Conservation (phyloP, 225 moss, liverwort and hornwort genomes). For the Climacium dendroides region DNA sequence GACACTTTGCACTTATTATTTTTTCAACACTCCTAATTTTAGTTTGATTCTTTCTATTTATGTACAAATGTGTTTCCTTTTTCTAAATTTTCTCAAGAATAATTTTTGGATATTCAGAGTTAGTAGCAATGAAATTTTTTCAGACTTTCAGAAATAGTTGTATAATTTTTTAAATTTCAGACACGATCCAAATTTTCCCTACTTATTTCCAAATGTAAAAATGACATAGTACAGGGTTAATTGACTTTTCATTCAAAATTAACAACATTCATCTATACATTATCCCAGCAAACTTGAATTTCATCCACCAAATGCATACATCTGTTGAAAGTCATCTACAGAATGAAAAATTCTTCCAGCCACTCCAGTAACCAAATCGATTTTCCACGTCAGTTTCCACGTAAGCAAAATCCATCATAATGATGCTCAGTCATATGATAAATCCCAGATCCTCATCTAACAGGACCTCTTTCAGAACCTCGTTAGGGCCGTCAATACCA, state of each 20-base stretch:
- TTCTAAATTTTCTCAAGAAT: too few relatives aligned
- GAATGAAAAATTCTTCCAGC: neutral
- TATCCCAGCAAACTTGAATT: neutral
- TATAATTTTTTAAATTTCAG: too few relatives aligned
- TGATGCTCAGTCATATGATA: neutral
- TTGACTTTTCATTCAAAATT: neutral
- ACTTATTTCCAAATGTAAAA: too few relatives aligned
- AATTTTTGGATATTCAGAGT: too few relatives aligned
- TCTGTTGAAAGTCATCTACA: neutral
- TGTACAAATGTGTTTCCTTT: too few relatives aligned
- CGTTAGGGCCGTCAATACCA: neutral
- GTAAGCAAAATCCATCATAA: neutral
- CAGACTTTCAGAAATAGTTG: too few relatives aligned
- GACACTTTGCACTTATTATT: too few relatives aligned
- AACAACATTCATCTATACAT: neutral
- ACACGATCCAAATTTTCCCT: too few relatives aligned
- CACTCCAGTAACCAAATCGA: neutral
- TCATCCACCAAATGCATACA: too few relatives aligned
- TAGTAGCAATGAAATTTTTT: too few relatives aligned
- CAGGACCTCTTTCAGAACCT: neutral
- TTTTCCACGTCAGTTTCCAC: neutral
- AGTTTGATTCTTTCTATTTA: too few relatives aligned
- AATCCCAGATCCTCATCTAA: neutral
- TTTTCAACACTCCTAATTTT: too few relatives aligned
- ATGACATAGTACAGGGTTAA: accelerated